These are phyloP conservation scores for Diaporthe ampelina DNA, from an alignment of 2,329 filamentous ascomycete species.

Conservation along the genomic window DNA sequence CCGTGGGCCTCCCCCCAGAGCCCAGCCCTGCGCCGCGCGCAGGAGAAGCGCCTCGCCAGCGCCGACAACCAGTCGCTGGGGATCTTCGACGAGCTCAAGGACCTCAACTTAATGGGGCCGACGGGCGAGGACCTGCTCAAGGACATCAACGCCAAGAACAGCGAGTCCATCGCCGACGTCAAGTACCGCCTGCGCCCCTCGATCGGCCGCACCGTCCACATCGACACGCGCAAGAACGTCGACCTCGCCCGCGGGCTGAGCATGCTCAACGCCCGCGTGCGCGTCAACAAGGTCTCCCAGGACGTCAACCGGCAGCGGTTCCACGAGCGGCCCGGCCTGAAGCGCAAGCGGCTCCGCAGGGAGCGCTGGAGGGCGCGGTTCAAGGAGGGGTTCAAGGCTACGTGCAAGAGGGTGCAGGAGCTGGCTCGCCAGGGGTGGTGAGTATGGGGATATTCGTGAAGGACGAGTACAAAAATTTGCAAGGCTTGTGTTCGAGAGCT, in stretches of 20 bases:
- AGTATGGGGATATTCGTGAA: background rate
- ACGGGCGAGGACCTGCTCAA: slow-evolving; percentile 47
- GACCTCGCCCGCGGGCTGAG: slow-evolving; percentile 62
- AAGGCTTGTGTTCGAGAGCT: background rate
- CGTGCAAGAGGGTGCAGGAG: slow-evolving; percentile 74
- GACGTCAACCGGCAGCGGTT: slow-evolving; percentile 74
- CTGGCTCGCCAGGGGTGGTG: slow-evolving; percentile 86
- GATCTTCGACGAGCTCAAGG: slow-evolving; percentile 45
- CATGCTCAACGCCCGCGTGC: slow-evolving; percentile 55
- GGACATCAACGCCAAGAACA: slow-evolving; percentile 43
- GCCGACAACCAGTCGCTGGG: slow-evolving; percentile 24
- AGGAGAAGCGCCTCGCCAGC: background rate
- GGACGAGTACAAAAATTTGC: background rate
- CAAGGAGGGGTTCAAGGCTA: slow-evolving; percentile 75
- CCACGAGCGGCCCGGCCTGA: slow-evolving; percentile 82
- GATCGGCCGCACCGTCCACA: slow-evolving; percentile 61
- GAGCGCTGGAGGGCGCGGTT: slow-evolving; percentile 80
- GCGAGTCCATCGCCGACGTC: slow-evolving; percentile 43
- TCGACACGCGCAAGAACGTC: slow-evolving; percentile 48
- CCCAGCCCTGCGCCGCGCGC: background rate
- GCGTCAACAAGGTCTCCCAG: slow-evolving; percentile 68
- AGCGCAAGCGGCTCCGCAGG: slow-evolving; percentile 80
- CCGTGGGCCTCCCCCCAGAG: background rate
- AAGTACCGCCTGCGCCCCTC: slow-evolving; percentile 56
- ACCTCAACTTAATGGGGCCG: slow-evolving; percentile 42